Evolutionary conservation across 225 moss, liverwort and hornwort genomes (phyloP), one percentile per base, ranked within the genome.

Genomic region (Polytrichum formosum): DNA sequence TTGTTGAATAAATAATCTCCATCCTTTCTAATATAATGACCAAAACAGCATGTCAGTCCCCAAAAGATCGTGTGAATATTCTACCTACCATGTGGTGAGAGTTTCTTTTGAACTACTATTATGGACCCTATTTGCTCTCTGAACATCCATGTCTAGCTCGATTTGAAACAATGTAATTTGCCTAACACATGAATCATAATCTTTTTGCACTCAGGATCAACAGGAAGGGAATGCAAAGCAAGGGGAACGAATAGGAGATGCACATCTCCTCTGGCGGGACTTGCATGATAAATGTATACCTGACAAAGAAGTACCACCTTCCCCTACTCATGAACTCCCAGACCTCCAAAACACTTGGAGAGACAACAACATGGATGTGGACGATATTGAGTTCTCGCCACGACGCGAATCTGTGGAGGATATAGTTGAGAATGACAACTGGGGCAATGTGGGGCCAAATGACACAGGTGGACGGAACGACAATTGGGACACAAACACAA

Each of bases 301-400:
- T 5, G 70, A 70, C 31, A 56, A n/a, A n/a, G 23, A 26, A 28
- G 20, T 61, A 20, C 70, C 70, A 19, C 56, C 23, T 61, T 70
- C 70, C 28, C 70, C 70, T 18, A 31, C 33, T 27, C 61, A 30
- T 19, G 59, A 58, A 70, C 58, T 61, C 7, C 69, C 69, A 1
- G 69, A 67, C 53, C 53, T 64, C 19, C 64, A 67, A 23, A 30
- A 22, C 23, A 53, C 4, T 37, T 23, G 53, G 37, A 18, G 53
- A 67, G 53, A 67, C 23, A 28, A 16, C 64, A 77, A 77, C 27
- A 26, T 66, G 6, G 78, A 83, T 46, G 75, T 78, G 64, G 26
- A 27, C 7, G 80, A 80, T 60, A 81, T 76, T 54, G 55, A 59
- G 23, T 87, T 87, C 64, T 87, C 87, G 64, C 87, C 87, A 62